Base-by-base conservation (phyloP, 257 asterid species). In the Rauvolfia tetraphylla region DNA sequence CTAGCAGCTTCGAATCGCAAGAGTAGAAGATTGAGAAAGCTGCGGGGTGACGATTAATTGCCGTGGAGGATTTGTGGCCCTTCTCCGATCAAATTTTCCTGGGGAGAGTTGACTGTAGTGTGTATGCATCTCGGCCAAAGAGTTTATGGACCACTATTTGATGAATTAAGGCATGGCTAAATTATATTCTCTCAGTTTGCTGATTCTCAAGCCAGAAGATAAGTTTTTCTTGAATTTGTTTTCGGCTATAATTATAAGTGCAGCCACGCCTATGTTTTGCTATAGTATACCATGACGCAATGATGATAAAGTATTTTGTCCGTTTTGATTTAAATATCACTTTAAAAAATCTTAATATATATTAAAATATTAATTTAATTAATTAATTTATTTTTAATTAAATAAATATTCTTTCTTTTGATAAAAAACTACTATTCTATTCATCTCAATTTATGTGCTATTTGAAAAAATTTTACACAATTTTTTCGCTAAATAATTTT, bases 31-130 rank as follows among this genome's bases (percentile, higher is more conserved):
- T 27, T 8, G 42, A 38, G 5, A 49, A 71, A 51, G 68, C 76
- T 75, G 78, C 65, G 3, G 58, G 59, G 25, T 66, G 65, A 54
- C 23, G 44, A 79, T 79, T 67, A 67, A 44, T 31, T 79, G 82
- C 62, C 63, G 44, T 74, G 34, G 57, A 0, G 22, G 17, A 39
- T 41, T 8, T 58, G 59, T 74, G 59, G 78, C 17, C 42, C 58
- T 29, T 29, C 12, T 74, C 41, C 15, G 4, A 36, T 73, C 17
- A 18, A 33, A 13, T 39, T 53, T 56, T 6, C 2, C 12, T 76
- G 59, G 22, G 17, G 5, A 18, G 73, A 76, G 79, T 81, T 81
- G 84, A 81, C 81, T 63, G 46, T 6, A 34, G 25, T 63, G 71
- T 76, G 75, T 33, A 57, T 38, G 51, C 72, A 44, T 54, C 25